These are phyloP conservation scores for Skeletonema marinoi DNA, from an alignment of 108 stramenopile species.

Conservation along the genomic window DNA sequence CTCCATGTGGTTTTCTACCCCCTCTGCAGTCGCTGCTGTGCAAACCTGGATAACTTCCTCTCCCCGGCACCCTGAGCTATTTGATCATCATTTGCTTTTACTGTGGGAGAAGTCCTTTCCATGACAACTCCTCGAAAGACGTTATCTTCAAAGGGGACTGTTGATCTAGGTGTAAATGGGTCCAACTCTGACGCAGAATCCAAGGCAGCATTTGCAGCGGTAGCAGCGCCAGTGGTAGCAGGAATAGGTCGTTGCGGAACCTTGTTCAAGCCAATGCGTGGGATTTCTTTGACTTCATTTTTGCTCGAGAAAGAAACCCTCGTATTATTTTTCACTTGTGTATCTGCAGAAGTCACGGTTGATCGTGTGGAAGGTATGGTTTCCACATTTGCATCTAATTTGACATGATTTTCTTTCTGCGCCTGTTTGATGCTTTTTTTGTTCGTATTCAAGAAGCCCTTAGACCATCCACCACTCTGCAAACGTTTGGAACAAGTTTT, in stretches of 20 bases:
- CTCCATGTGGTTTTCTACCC: neutral
- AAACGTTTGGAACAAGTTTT: slow-evolving; percentile 13
- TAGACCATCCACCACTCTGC: slow-evolving; percentile 41
- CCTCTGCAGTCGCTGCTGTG: slow-evolving; percentile 33
- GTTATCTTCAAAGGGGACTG: slow-evolving; percentile 39
- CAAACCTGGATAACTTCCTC: slow-evolving; percentile 44
- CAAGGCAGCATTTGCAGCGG: neutral
- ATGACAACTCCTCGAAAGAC: slow-evolving; percentile 46
- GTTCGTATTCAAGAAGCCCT: slow-evolving; percentile 31
- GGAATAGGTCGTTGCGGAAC: slow-evolving; percentile 28
- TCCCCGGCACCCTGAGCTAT: neutral
- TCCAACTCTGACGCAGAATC: neutral
- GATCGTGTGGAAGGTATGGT: slow-evolving; percentile 1
- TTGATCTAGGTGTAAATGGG: slow-evolving; percentile 16
- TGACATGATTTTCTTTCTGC: neutral
- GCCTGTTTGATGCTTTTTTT: neutral
- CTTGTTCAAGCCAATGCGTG: slow-evolving; percentile 25
- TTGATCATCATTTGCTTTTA: neutral
- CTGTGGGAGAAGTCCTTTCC: slow-evolving; percentile 17
- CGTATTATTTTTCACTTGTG: neutral
- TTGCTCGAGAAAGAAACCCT: slow-evolving; percentile 3
- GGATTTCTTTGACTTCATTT: slow-evolving; percentile 44
- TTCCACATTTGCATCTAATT: neutral
- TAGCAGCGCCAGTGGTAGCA: neutral
- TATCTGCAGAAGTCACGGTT: neutral